Evolutionary conservation across 768 basidiomycete genomes (phyloP), one percentile per base, ranked within the genome.

Genomic region (Dioszegia hungarica): DNA sequence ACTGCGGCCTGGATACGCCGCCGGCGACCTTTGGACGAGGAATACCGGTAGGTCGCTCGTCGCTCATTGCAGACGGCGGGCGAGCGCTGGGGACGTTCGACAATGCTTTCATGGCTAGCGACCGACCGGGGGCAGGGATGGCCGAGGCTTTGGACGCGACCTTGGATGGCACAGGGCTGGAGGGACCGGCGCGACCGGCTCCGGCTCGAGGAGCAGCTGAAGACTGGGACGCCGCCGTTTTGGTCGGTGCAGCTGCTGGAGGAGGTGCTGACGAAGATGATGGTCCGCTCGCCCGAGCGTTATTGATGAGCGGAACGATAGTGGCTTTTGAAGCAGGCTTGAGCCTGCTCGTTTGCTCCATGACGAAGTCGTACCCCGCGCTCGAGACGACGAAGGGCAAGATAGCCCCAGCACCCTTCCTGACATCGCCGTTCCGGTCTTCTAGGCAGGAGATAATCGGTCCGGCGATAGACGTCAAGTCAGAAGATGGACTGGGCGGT

Each of bases 261-360:
- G 69, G 52, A 45, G 78, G 60, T 37, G 75, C 68, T 17, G 49
- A 37, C 44, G 75, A 41, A 5, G 41, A 59, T 31, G 64, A 41
- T 12, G 78, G 84, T 1, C 78, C 79, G 3, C 57, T 47, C 10
- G 44, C 54, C 38, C 75, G 69, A 29, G 91, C 90, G 11, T 87
- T 86, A 72, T 95, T 89, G 57, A 99, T 90, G 33, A 97, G 79
- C 10, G 93, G 92, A 10, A 87, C 77, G 5, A 91, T 89, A 27
- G 87, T 86, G 39, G 83, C 78, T 53, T 86, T 86, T 10, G 92
- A 93, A 0, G 95, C 95, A 27, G 94, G 88, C 72, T 98, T 99
- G 59, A 99, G 80, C 0, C 85, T 83, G 59, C 82, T 85, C 11
- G 91, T 88, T 76, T 91, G 86, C 33, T 89, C 85, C 80, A 95